Evolutionary conservation across 148 eudicot genomes (phyloP), one percentile per base, ranked within the genome.

Genomic region (Rhododendron mucronatum): DNA sequence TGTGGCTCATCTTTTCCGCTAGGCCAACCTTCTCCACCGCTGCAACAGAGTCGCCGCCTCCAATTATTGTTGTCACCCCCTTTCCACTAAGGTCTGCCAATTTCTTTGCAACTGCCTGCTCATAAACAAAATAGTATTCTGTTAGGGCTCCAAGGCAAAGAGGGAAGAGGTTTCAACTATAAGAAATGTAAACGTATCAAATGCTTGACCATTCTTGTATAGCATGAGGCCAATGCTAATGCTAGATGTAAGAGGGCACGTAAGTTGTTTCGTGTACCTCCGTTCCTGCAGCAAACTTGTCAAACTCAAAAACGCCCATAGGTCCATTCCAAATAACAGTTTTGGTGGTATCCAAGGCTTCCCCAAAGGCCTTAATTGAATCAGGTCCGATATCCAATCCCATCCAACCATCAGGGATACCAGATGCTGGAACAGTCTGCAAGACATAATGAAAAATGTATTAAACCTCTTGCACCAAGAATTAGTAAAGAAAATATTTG

Each of bases 241-340:
- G 18, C 78, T 71, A 83, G 53, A 44, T 16, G 16, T 80, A 55
- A 35, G 39, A 55, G 12, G 39, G 50, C 37, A 39, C 44, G 50
- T 33, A 55, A 21, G 65, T 33, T 74, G 28, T 53, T 21, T 44
- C 57, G 3, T 30, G 39, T 88, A 96, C 99, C 95, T 96, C 99
- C 37, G 99, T 96, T 82, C 99, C 99, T 8, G 84, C 90, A 1
- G 99, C 99, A 89, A 96, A 96, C 87, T 96, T 95, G 41, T 96
- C 98, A 78, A 94, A 93, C 87, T 96, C 98, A 80, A 96, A 96
- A 85, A 96, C 99, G 61, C 99, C 99, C 99, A 96, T 96, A 10
- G 99, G 99, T 81, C 99, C 99, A 85, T 96, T 96, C 99, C 99
- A 96, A 86, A 96, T 96, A 65, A 96, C 85, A 8, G 99, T 95